Evolutionary conservation across 1,139 yeast species (phyloP).

Genomic region (Eremothecium cymbalariae): DNA sequence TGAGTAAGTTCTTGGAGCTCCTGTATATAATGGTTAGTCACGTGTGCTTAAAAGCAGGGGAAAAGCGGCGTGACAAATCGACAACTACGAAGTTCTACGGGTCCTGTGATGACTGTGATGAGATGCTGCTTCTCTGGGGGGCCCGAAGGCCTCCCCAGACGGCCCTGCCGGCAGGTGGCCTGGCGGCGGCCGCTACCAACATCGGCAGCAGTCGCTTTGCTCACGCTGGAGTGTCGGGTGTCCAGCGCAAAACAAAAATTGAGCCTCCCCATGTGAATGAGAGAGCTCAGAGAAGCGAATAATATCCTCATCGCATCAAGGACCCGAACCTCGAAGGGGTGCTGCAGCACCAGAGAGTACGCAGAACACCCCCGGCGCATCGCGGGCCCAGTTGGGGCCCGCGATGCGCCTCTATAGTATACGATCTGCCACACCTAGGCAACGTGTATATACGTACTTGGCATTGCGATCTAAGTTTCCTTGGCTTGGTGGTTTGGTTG

Average conservation of each 20-base stretch:
- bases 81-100: neutral
- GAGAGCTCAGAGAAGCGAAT: constrained; percentile 1
- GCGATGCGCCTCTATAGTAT: neutral
- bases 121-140: neutral
- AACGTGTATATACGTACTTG: constrained; percentile 41
- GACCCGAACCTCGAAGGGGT: constrained; percentile 60
- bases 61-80: too few relatives aligned
- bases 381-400: neutral
- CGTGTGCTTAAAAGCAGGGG: constrained; percentile 2
- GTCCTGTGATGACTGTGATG: constrained; percentile 1
- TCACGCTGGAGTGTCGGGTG: constrained; percentile 75
- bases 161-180: too few relatives aligned
- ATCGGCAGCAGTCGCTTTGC: constrained; percentile 1
- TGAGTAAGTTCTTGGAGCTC: constrained; percentile 98
- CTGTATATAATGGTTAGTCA: constrained; percentile 33
- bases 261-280: constrained; percentile 1
- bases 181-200: neutral
- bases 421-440: constrained; percentile 5
- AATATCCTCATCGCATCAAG: too few relatives aligned
- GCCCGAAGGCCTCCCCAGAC: too few relatives aligned
- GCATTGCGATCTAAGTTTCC: constrained; percentile 38
- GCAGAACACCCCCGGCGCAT: neutral
- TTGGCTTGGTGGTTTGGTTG: too few relatives aligned
- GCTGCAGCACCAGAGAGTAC: too few relatives aligned
- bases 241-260: constrained; percentile 48